Percentiles rank a stretch among this genome's conserved stretches.
Conservation (phyloP, 371 early-diverging fungal species). For the Rhizopus arrhizus region DNA sequence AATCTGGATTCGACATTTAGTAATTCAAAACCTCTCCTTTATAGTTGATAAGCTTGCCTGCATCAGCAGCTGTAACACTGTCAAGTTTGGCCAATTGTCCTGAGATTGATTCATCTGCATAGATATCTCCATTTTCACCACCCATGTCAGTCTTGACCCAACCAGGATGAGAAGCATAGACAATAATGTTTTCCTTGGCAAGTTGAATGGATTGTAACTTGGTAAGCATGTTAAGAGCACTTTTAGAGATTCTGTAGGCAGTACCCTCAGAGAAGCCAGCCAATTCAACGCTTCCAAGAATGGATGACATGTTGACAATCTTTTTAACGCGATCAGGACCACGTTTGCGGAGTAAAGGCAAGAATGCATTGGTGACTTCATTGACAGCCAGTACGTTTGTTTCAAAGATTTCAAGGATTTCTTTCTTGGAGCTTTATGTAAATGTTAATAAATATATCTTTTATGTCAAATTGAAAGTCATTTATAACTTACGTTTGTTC, state of each 20-base stretch:
- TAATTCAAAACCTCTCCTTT: no score
- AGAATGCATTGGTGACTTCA: conserved; percentile 10
- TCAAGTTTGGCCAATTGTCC: conserved; percentile 18
- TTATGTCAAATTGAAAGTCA: neutral
- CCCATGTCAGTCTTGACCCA: conserved; percentile 35
- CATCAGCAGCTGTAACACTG: conserved; percentile 8
- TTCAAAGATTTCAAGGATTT: conserved; percentile 4
- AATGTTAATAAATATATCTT: no score
- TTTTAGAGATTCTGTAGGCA: conserved; percentile 21
- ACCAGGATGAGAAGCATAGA: conserved; percentile 28
- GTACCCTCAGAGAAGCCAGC: neutral
- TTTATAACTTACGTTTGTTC: conserved; percentile 11
- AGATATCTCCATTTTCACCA: conserved; percentile 12
- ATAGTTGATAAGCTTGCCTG: conserved; percentile 19
- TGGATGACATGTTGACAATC: conserved; percentile 17
- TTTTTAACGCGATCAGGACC: conserved; percentile 1
- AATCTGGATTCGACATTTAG: no score
- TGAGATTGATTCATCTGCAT: conserved; percentile 12
- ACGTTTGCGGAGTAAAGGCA: conserved; percentile 22
- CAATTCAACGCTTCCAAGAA: conserved; percentile 9
- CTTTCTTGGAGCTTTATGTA: neutral
- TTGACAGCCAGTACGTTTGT: conserved; percentile 10
- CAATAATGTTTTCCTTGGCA: neutral
- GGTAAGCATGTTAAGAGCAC: neutral
- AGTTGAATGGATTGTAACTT: no score